Base-by-base conservation (phyloP, 805 yeast genomes). In the Starmerella asiatica region DNA sequence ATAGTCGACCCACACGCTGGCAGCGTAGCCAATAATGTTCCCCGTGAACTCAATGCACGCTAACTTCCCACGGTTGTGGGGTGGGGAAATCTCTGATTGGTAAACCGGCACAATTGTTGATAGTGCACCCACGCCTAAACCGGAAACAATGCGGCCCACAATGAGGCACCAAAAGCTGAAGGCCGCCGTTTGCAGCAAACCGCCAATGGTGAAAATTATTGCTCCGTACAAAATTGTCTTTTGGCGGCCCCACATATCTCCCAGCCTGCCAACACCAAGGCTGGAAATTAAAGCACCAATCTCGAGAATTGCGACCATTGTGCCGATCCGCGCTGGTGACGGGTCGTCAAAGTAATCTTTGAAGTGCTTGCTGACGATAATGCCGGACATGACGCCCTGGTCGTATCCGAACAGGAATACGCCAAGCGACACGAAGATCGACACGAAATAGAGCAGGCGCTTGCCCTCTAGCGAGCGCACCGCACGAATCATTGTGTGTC, bases 21-120 rank as follows among this genome's bases (percentile, higher is more conserved):
- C 63, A 2, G 82, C 70, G 57, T 83, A 85, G 5, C 94, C 95
- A 5, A 76, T 55, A 32, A 84, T 75, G 59, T 83, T 84, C 9
- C 93, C 93, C 0, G 93, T 77, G 59, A 83, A 85, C 56, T 84
- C 93, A 28, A 83, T 79, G 55, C 93, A 81, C 3, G 88, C 93
- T 39, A 83, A 64, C 52, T 74, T 71, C 2, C 94, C 94, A 54
- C 94, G 69, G 49, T 80, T 81, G 53, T 81, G 81, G 19, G 85
- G 79, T 1, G 94, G 94, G 5, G 86, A 74, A 36, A 85, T 81
- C 55, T 84, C 95, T 36, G 86, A 75, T 56, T 83, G 94, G 59
- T 82, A 84, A 36, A 82, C 76, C 1, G 94, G 94, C 9, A 84
- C 86, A 46, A 84, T 78, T 6, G 93, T 77, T 20, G 86, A 76